These are phyloP conservation scores for Pseudogymnoascus sp. DNA, from an alignment of 2,329 filamentous ascomycete genomes.

Conservation along the genomic window DNA sequence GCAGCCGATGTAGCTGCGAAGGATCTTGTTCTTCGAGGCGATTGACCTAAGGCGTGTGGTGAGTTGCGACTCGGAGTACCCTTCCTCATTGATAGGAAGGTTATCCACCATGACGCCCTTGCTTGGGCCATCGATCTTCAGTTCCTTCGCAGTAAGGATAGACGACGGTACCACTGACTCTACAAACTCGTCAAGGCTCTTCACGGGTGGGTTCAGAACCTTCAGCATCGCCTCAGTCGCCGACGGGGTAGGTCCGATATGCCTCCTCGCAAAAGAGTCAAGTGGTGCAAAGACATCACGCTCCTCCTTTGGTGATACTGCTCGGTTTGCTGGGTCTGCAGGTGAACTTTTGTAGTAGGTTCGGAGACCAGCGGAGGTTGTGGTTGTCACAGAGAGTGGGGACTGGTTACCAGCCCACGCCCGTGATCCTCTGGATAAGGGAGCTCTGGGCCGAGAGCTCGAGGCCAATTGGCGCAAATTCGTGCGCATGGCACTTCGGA, in stretches of 20 bases:
- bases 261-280: slow-evolving; percentile 62
- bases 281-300: slow-evolving; percentile 36
- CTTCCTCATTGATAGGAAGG: slow-evolving; percentile 13
- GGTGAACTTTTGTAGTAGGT: slow-evolving; percentile 27
- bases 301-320: slow-evolving; percentile 15
- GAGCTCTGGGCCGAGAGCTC: not conserved
- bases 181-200: slow-evolving; percentile 73
- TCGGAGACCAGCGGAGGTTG: slow-evolving; percentile 18
- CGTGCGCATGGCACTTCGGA: slow-evolving; percentile 8
- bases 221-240: slow-evolving; percentile 72
- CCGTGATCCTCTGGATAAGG: slow-evolving; percentile 12
- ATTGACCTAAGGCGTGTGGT: slow-evolving; percentile 44
- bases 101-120: slow-evolving; percentile 21
- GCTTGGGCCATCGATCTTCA: slow-evolving; percentile 45
- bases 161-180: slow-evolving; percentile 73
- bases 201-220: slow-evolving; percentile 63
- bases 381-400: slow-evolving; percentile 12
- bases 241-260: slow-evolving; percentile 72
- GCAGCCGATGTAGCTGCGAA: slow-evolving; percentile 67
- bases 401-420: slow-evolving; percentile 19
- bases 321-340: slow-evolving; percentile 21
- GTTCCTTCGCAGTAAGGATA: slow-evolving; percentile 59
- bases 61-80: slow-evolving; percentile 48
- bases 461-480: slow-evolving; percentile 9
- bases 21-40: slow-evolving; percentile 50